phyloP scores from a whole-genome alignment of 371 early-diverging fungal genomes.

The Fennellomyces sp. region DNA sequence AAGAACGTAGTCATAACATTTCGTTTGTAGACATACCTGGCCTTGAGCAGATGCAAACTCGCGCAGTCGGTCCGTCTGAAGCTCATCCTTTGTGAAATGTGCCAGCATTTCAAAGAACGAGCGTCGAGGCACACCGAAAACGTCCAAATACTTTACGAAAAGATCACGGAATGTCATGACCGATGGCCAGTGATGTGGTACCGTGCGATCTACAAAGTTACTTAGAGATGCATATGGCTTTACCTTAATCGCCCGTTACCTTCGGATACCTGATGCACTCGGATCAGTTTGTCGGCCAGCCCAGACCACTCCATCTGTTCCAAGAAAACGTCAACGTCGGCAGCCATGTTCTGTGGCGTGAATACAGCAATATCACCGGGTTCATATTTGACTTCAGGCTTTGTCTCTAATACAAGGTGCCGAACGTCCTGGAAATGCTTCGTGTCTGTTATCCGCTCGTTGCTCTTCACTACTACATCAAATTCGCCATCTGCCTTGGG shows the following conservation, averaged over 20 bases:
- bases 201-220: constrained; percentile 28
- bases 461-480: constrained; percentile 43
- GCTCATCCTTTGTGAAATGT: constrained; percentile 73
- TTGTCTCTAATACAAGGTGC: constrained; percentile 60
- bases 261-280: constrained; percentile 44
- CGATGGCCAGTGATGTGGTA: constrained; percentile 49
- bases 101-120: constrained; percentile 89
- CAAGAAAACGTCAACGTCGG: constrained; percentile 73
- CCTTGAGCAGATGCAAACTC: constrained; percentile 84
- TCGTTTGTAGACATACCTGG: constrained; percentile 44
- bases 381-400: constrained; percentile 50
- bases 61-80: constrained; percentile 78
- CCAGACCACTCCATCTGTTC: constrained; percentile 73
- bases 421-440: constrained; percentile 94
- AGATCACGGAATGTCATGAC: constrained; percentile 72
- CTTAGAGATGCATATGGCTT: background rate
- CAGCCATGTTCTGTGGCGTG: constrained; percentile 70
- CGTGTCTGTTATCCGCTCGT: constrained; percentile 71
- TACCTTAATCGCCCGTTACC: constrained; percentile 10
- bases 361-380: constrained; percentile 88
- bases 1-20: background rate
- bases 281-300: constrained; percentile 67
- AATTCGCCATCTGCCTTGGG: constrained; percentile 24
- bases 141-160: constrained; percentile 74
- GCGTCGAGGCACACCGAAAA: constrained; percentile 82